Percentiles rank a stretch among this genome's conserved stretches.
phyloP scores from a whole-genome alignment of 2,329 filamentous ascomycete species.

The Aphanocladium album region DNA sequence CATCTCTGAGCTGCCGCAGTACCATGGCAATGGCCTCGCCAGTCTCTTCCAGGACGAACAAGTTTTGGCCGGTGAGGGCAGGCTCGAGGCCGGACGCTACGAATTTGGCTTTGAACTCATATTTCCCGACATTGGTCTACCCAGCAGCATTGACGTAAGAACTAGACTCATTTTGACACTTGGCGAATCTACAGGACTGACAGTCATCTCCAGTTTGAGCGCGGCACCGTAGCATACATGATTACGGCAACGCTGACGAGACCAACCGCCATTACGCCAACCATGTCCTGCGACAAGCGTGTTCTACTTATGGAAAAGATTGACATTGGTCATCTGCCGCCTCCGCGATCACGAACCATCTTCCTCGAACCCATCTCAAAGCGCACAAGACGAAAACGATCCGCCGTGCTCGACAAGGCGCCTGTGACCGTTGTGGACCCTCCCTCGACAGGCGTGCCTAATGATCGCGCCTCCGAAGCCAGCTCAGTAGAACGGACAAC shows the following conservation, averaged over 20 bases:
- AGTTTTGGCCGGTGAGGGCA: slow-evolving; percentile 72
- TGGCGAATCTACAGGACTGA: not conserved
- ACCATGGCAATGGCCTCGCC: slow-evolving; percentile 73
- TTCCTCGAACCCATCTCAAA: slow-evolving; percentile 83
- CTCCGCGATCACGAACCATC: slow-evolving; percentile 75
- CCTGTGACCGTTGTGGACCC: slow-evolving; percentile 37
- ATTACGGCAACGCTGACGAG: slow-evolving; percentile 85
- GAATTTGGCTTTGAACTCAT: slow-evolving; percentile 74
- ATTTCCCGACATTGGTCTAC: slow-evolving; percentile 64
- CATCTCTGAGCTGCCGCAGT: slow-evolving; percentile 42
- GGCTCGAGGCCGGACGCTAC: slow-evolving; percentile 67
- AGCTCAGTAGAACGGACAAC: slow-evolving; percentile 36
- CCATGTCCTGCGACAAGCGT: slow-evolving; percentile 73
- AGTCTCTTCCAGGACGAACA: slow-evolving; percentile 79
- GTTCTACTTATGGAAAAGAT: slow-evolving; percentile 76
- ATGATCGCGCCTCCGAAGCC: slow-evolving; percentile 30
- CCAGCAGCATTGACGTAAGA: slow-evolving; percentile 93
- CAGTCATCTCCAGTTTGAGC: slow-evolving; percentile 67
- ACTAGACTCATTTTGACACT: not conserved
- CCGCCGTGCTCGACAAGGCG: slow-evolving; percentile 37
- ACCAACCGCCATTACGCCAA: slow-evolving; percentile 79
- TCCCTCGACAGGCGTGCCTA: slow-evolving; percentile 16
- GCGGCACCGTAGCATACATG: slow-evolving; percentile 87
- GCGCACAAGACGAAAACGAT: slow-evolving; percentile 58
- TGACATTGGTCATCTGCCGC: slow-evolving; percentile 70